Percentiles rank a stretch among this genome's conserved stretches.
Evolutionary conservation across 805 yeast species (phyloP).

Genomic region (Cyberlindnera lachancei): DNA sequence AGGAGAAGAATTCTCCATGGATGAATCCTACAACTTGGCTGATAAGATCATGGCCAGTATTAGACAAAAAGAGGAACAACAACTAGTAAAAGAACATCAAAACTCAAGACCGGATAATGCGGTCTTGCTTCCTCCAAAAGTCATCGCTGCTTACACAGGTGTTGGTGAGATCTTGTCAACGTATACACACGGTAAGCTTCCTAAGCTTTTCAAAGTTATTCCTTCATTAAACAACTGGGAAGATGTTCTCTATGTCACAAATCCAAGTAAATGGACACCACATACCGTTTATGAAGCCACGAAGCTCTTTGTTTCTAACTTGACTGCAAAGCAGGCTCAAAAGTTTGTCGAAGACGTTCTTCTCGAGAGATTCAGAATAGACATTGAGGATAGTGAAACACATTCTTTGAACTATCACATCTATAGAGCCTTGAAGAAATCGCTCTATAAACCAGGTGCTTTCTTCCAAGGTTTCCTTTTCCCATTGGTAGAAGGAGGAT

Average conservation of each 20-base stretch:
- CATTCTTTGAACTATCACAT: slow-evolving; percentile 86
- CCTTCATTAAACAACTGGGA: slow-evolving; percentile 95
- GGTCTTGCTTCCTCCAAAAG: slow-evolving; percentile 90
- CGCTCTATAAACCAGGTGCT: slow-evolving; percentile 95
- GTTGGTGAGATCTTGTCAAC: slow-evolving; percentile 82
- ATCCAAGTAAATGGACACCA: slow-evolving; percentile 92
- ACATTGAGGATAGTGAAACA: slow-evolving; percentile 65
- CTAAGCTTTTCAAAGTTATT: slow-evolving; percentile 91
- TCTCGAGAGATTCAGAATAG: slow-evolving; percentile 62
- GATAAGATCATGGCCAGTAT: slow-evolving; percentile 91
- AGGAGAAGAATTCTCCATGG: slow-evolving; percentile 26
- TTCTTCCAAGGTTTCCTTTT: slow-evolving; percentile 94
- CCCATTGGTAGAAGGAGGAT: slow-evolving; percentile 82
- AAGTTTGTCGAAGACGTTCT: slow-evolving; percentile 64
- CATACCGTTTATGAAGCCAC: slow-evolving; percentile 94
- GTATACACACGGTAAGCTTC: slow-evolving; percentile 92
- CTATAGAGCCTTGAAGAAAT: slow-evolving; percentile 85
- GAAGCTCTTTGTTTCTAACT: slow-evolving; percentile 83
- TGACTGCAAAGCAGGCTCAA: slow-evolving; percentile 84
- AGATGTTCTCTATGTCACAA: slow-evolving; percentile 85
- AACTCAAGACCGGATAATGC: slow-evolving; percentile 48
- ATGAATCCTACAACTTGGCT: slow-evolving; percentile 61
- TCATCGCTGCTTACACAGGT: slow-evolving; percentile 87
- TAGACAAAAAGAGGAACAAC: slow-evolving; percentile 55
- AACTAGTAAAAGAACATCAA: slow-evolving; percentile 23